Base-by-base conservation (phyloP, 371 early-diverging fungal species). In the Mortierella sp. region DNA sequence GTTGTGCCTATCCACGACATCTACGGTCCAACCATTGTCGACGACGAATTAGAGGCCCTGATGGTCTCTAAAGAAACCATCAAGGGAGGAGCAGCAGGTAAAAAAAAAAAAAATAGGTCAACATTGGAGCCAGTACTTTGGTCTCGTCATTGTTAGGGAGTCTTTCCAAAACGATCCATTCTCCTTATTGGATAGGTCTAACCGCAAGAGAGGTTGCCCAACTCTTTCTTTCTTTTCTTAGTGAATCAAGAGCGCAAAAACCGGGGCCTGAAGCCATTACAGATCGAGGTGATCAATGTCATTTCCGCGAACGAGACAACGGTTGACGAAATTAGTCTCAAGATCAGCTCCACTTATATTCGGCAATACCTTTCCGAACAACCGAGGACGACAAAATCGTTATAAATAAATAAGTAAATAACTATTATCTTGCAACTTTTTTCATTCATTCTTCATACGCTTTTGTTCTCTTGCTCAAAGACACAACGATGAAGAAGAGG, bases 41-140 rank as follows among this genome's bases (percentile, higher is more conserved):
- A 94, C 53, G 72, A 90, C 0, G 82, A 87, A 0, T 85, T 97
- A 26, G 87, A 92, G 57, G 95, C 93, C 0, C 73, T 98, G 19
- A 95, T 96, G 12, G 94, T 94, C n/a, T 96, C 97, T 7, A 82
- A 87, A 28, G 99, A 98, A 72, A 98, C 99, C 0, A 63, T 87
- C 45, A 74, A 82, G 14, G 97, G 96, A 15, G 94, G 95, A 18
- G 84, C 86, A 55, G 86, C 89, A 52, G 91, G 94, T 85, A 87
- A 64, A 50, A 26, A 47, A 28, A n/a, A 57, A n/a, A n/a, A n/a
- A n/a, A n/a, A n/a, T n/a, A n/a, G n/a, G n/a, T n/a, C n/a, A n/a
- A n/a, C n/a, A n/a, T n/a, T n/a, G n/a, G n/a, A n/a, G n/a, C n/a
- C n/a, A n/a, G n/a, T n/a, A n/a, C n/a, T n/a, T n/a, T n/a, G n/a